Evolutionary conservation across 2,329 filamentous ascomycete genomes (phyloP), one percentile per base, ranked within the genome.

Genomic region (Aspergillus sp.): DNA sequence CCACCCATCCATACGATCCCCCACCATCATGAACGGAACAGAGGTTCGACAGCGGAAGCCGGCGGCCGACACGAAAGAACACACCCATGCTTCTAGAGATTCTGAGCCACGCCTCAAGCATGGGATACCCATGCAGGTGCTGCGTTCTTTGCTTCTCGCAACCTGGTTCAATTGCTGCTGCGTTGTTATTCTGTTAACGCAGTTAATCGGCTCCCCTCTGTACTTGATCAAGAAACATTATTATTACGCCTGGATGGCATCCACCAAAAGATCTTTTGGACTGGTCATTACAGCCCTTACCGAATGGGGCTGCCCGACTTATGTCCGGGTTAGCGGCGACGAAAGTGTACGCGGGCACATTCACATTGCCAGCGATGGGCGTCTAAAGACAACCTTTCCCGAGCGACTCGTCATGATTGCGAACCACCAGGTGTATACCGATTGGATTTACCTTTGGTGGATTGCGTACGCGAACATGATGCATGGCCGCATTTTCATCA

Each of bases 361-460:
- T 22, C 78, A 78, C 52, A 74, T 84, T 55, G 80, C 79, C 53
- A 75, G 79, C 47, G 83, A 86, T 64, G 85, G 85, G 8, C 78
- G 80, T 54, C 70, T 88, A 44, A 77, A 81, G 61, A 85, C 83
- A 57, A 76, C 80, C 32, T 88, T 88, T 60, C 81, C 84, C 2
- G 81, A 87, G 60, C 78, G 85, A 15, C 72, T 87, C 57, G 80
- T 88, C 8, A 68, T 88, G 66, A 84, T 88, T 70, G 81, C 85
- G 6, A 88, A 88, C 57, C 85, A 88, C 64, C 84, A 87, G 66
- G 79, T 88, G 3, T 88, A 88, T 68, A 87, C 85, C n/a, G 85
- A 88, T 65, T 88, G 85, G 85, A 74, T 88, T 13, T 88, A 88
- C 67, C 76, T 88, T 2, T 88, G 85, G 85, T 88, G 85, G 85